Percentiles rank a stretch among this genome's conserved stretches.
Evolutionary conservation across 2,329 filamentous ascomycete genomes (phyloP).

Genomic region (Aspergillus pseudotamarii): DNA sequence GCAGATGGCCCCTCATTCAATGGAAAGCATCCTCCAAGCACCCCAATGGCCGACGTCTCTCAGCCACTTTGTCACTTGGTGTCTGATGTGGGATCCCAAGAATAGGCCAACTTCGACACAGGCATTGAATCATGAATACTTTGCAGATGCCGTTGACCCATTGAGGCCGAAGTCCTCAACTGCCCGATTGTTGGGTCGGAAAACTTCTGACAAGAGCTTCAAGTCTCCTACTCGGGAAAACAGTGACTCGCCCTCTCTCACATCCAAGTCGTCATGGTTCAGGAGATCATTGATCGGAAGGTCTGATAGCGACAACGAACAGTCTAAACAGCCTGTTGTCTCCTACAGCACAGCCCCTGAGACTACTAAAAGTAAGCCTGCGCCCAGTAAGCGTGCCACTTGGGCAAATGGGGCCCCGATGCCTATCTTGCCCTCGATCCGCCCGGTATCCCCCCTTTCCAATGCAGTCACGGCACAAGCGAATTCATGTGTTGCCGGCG

Average conservation of each 20-base stretch:
- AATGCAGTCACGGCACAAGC: conserved; percentile 90
- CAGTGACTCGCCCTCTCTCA: conserved; percentile 59
- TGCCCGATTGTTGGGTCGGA: conserved; percentile 80
- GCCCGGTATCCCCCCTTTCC: conserved; percentile 93
- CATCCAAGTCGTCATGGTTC: conserved; percentile 94
- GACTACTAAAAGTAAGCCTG: conserved; percentile 57
- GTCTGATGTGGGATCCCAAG: conserved; percentile 98
- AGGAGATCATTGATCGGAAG: conserved; percentile 88
- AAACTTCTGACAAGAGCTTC: conserved; percentile 79
- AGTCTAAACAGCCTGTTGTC: conserved; percentile 45
- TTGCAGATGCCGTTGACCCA: conserved; percentile 87
- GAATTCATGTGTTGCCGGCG: conserved; percentile 63
- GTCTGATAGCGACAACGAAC: conserved; percentile 60
- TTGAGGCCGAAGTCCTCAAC: conserved; percentile 87
- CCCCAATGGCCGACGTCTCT: conserved; percentile 91
- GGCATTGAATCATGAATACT: conserved; percentile 94
- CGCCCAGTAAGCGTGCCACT: conserved; percentile 79
- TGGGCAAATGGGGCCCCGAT: conserved; percentile 92
- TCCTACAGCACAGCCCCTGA: conserved; percentile 45
- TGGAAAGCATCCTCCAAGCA: conserved; percentile 88
- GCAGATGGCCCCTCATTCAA: conserved; percentile 93
- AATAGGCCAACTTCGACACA: conserved; percentile 87
- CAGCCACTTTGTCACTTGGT: conserved; percentile 95
- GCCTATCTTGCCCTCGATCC: conserved; percentile 91
- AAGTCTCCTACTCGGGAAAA: conserved; percentile 66